phyloP scores from a whole-genome alignment of 2,329 filamentous ascomycete species.

The Aspergillus sp. region DNA sequence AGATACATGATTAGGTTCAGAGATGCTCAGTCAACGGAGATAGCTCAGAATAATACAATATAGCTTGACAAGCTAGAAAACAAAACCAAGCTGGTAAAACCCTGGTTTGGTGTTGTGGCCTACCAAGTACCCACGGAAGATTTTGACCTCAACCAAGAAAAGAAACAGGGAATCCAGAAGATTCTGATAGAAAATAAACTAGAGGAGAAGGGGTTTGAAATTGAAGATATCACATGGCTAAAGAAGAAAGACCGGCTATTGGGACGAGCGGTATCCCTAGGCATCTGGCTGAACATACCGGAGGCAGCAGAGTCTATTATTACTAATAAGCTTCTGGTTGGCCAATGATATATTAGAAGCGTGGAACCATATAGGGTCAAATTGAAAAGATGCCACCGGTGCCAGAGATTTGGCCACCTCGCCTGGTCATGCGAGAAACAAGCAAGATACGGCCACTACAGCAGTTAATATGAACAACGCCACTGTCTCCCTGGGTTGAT shows the following conservation, averaged over 20 bases:
- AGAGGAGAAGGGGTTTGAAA: constrained; percentile 15
- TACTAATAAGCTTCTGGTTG: constrained; percentile 21
- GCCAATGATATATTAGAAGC: constrained; percentile 21
- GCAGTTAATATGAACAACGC: constrained; percentile 18
- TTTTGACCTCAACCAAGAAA: constrained; percentile 6
- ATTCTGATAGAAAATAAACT: constrained; percentile 21
- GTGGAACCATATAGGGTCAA: constrained; percentile 21
- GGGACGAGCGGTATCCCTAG: constrained; percentile 15
- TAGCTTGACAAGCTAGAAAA: constrained; percentile 23
- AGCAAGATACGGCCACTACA: constrained; percentile 21
- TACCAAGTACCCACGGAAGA: constrained; percentile 22
- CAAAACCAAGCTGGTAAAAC: constrained; percentile 22
- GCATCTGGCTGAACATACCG: constrained; percentile 22
- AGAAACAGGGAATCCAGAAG: constrained; percentile 13
- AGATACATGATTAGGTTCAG: constrained; percentile 27
- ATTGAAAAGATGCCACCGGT: constrained; percentile 22
- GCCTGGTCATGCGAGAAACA: constrained; percentile 25
- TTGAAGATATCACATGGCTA: constrained; percentile 27
- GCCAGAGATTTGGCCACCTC: constrained; percentile 24
- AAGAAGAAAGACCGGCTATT: constrained; percentile 27
- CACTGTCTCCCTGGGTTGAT: constrained; percentile 20
- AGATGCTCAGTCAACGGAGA: constrained; percentile 17
- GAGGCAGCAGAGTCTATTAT: constrained; percentile 25
- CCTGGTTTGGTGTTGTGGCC: constrained; percentile 18
- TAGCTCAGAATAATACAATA: constrained; percentile 20